phyloP scores from a whole-genome alignment of 2,329 filamentous ascomycete genomes.

The Trichoderma simmonsii region DNA sequence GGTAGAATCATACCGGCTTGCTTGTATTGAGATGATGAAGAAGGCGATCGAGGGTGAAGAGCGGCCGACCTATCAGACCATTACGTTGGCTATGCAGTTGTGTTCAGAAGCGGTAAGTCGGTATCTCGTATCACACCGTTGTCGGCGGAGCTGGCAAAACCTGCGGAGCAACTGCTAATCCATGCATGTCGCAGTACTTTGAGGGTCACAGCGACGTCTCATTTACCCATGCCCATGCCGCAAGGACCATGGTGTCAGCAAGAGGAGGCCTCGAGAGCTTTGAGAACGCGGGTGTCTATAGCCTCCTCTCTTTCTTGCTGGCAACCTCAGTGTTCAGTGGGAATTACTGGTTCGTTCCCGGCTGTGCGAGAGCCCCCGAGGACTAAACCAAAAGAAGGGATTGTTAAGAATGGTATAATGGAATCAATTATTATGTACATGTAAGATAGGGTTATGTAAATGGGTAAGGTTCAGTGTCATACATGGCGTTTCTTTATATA shows the following conservation, averaged over 20 bases:
- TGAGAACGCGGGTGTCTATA: background rate
- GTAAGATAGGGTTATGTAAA: background rate
- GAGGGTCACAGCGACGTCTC: background rate
- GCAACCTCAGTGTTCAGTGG: background rate
- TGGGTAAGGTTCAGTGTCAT: background rate
- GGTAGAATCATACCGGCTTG: background rate
- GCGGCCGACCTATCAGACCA: background rate
- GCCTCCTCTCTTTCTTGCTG: slow-evolving; percentile 2
- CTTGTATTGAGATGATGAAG: slow-evolving; percentile 6
- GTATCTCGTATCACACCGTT: background rate
- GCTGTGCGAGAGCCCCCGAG: background rate
- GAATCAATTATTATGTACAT: background rate
- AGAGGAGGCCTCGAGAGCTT: slow-evolving; percentile 8
- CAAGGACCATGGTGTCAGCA: slow-evolving; percentile 5
- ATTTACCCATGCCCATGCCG: slow-evolving; percentile 3
- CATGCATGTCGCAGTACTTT: background rate
- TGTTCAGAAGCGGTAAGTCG: slow-evolving; percentile 10
- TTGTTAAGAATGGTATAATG: background rate
- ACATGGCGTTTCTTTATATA: background rate
- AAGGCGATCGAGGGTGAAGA: background rate
- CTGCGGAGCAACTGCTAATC: background rate
- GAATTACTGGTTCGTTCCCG: background rate
- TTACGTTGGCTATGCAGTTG: slow-evolving; percentile 2
- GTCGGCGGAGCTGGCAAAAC: background rate
- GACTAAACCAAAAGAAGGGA: background rate